These are phyloP conservation scores for Boletus tylopilopsis DNA, from an alignment of 768 basidiomycete genomes.

Conservation along the genomic window DNA sequence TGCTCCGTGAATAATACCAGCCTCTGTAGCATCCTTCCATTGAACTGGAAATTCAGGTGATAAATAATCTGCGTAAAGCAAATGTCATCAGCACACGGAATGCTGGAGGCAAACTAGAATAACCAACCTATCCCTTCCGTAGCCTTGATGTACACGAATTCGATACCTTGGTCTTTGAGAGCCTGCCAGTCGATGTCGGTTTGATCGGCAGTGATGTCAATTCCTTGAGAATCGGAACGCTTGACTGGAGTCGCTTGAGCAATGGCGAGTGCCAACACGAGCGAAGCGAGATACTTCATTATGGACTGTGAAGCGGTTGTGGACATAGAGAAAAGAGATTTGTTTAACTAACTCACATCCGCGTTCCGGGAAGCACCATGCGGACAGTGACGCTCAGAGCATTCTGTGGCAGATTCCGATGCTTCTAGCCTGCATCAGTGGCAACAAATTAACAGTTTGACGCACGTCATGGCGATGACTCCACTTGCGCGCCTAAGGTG, in stretches of 20 bases:
- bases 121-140: slow-evolving; percentile 55
- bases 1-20: slow-evolving; percentile 52
- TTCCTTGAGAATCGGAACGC: slow-evolving; percentile 43
- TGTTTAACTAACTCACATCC: too few relatives aligned
- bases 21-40: slow-evolving; percentile 53
- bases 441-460: too few relatives aligned
- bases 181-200: slow-evolving; percentile 47
- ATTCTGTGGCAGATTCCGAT: too few relatives aligned
- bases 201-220: slow-evolving; percentile 55
- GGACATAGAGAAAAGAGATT: too few relatives aligned
- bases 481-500: too few relatives aligned
- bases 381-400: too few relatives aligned
- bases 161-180: slow-evolving; percentile 47
- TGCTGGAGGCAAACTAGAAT: not conserved
- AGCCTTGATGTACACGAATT: slow-evolving; percentile 64
- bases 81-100: not conserved
- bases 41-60: slow-evolving; percentile 37
- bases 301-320: not conserved
- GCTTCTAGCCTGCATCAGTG: too few relatives aligned
- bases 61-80: slow-evolving; percentile 14
- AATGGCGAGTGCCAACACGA: slow-evolving; percentile 15
- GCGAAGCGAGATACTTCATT: slow-evolving; percentile 21
- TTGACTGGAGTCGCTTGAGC: slow-evolving; percentile 13
- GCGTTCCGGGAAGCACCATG: too few relatives aligned
- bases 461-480: too few relatives aligned